Percentiles rank a stretch among this genome's conserved stretches.
phyloP scores from a whole-genome alignment of 768 basidiomycete species.

The Tubosaeta brunneosetosa region DNA sequence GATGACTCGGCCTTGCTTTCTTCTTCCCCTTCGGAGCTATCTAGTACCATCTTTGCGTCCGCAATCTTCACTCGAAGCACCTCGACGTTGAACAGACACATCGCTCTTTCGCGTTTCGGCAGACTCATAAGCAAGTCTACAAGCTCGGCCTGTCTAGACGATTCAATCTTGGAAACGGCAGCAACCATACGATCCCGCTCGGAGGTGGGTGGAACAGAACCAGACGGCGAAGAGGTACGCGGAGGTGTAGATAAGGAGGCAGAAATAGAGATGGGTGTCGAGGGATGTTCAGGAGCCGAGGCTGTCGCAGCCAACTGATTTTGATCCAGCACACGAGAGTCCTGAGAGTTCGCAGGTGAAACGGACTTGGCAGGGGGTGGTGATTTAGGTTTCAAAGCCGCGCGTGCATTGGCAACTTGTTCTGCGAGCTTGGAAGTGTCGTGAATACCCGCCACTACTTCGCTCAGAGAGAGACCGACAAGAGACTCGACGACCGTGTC shows the following conservation, averaged over 20 bases:
- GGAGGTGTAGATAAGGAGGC: slow-evolving; percentile 77
- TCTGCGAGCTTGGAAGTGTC: slow-evolving; percentile 61
- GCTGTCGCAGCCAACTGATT: slow-evolving; percentile 67
- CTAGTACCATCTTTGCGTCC: slow-evolving; percentile 79
- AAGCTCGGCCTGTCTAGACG: slow-evolving; percentile 55
- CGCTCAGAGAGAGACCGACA: slow-evolving; percentile 64
- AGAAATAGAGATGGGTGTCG: slow-evolving; percentile 76
- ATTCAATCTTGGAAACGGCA: slow-evolving; percentile 64
- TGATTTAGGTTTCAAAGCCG: slow-evolving; percentile 31
- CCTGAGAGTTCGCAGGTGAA: slow-evolving; percentile 55
- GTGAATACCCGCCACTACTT: slow-evolving; percentile 73
- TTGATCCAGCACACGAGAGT: slow-evolving; percentile 65
- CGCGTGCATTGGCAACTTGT: slow-evolving; percentile 48
- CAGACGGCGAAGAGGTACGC: slow-evolving; percentile 74
- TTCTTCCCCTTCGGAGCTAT: slow-evolving; percentile 60
- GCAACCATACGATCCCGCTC: slow-evolving; percentile 72
- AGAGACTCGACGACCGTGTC: slow-evolving; percentile 69
- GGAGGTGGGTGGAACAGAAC: slow-evolving; percentile 54
- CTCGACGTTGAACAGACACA: slow-evolving; percentile 88
- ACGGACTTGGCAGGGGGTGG: slow-evolving; percentile 49
- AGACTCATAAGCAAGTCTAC: slow-evolving; percentile 80
- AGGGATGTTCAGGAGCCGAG: slow-evolving; percentile 86
- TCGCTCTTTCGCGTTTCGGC: slow-evolving; percentile 81
- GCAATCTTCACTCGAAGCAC: slow-evolving; percentile 70
- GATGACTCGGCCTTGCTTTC: slow-evolving; percentile 28